Evolutionary conservation across 1,284 basidiomycete species (phyloP).

Genomic region (Filobasidium uniguttulatum): DNA sequence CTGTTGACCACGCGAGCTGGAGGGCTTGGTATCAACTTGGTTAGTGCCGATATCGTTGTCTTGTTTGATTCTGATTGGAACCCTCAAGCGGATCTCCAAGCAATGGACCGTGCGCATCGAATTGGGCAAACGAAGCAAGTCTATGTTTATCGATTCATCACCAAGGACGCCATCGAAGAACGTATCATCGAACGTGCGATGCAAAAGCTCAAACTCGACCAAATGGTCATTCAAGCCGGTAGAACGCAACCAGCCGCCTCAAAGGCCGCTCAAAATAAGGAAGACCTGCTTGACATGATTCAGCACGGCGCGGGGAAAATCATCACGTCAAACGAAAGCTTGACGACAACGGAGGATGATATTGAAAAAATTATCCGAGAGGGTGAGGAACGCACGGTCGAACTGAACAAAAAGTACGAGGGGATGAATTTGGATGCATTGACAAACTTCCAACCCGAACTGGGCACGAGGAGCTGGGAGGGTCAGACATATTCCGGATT

Average conservation of each 20-base stretch:
- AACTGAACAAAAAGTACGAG: constrained; percentile 86
- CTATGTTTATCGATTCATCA: constrained; percentile 95
- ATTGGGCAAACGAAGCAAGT: constrained; percentile 99
- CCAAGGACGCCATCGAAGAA: constrained; percentile 80
- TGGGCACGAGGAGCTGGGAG: constrained; percentile 79
- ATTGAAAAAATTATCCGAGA: constrained; percentile 85
- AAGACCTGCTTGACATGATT: constrained; percentile 96
- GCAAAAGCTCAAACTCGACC: constrained; percentile 89
- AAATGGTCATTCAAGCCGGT: constrained; percentile 96
- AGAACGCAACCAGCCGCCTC: constrained; percentile 42
- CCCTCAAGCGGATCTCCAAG: constrained; percentile 95
- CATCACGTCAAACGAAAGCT: constrained; percentile 50
- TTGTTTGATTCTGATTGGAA: constrained; percentile 99
- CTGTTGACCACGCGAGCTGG: constrained; percentile 96
- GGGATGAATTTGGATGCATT: constrained; percentile 85
- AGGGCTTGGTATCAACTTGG: constrained; percentile 93
- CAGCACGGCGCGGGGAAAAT: constrained; percentile 96
- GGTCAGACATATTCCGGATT: constrained; percentile 72
- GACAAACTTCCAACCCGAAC: constrained; percentile 92
- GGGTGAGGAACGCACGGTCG: constrained; percentile 81
- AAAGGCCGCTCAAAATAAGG: constrained; percentile 58
- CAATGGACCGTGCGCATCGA: constrained; percentile 97
- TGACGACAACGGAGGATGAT: constrained; percentile 67
- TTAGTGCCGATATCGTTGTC: constrained; percentile 87
- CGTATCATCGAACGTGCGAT: constrained; percentile 92